A percentile compares a stretch with the other conserved stretches of the same genome.
These are phyloP conservation scores for Podospora pseudopauciseta DNA, from an alignment of 495 filamentous ascomycete genomes.

Conservation along the genomic window DNA sequence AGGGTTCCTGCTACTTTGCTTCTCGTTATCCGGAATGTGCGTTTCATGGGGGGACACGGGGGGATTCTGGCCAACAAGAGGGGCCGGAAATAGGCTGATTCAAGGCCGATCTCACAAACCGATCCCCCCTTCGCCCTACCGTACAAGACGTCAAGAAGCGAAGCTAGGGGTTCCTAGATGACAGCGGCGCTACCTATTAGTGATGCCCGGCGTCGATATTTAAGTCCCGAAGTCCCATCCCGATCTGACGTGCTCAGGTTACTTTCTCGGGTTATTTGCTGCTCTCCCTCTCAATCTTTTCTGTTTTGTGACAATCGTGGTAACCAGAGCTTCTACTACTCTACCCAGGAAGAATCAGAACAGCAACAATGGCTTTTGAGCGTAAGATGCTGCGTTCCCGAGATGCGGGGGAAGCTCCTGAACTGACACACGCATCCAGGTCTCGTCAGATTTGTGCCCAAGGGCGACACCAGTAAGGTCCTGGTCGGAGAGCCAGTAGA, in stretches of 20 bases:
- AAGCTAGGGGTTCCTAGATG: not conserved
- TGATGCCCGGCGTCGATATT: constrained; percentile 3
- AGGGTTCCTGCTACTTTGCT: not conserved
- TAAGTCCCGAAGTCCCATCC: constrained; percentile 1
- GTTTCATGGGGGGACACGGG: not conserved
- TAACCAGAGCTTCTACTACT: not conserved
- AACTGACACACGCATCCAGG: constrained; percentile 33
- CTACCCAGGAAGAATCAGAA: not conserved
- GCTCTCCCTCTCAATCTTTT: not conserved
- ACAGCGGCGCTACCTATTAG: constrained; percentile 3
- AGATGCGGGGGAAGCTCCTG: not conserved
- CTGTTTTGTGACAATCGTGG: not conserved
- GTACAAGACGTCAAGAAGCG: not conserved
- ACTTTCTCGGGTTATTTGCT: not conserved
- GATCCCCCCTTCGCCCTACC: not conserved
- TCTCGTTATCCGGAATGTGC: not conserved
- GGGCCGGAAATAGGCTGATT: constrained; percentile 5
- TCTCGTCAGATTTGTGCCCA: constrained; percentile 58
- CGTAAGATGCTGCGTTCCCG: not conserved
- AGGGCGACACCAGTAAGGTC: constrained; percentile 46
- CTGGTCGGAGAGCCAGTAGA: constrained; percentile 58
- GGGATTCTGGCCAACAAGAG: not conserved
- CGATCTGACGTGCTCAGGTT: not conserved
- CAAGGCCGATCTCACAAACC: not conserved
- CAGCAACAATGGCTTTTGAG: constrained; percentile 7